A percentile compares a stretch with the other conserved stretches of the same genome.
Conservation (phyloP, 176 grass and related monocot species). For the Eragrostis curvula region DNA sequence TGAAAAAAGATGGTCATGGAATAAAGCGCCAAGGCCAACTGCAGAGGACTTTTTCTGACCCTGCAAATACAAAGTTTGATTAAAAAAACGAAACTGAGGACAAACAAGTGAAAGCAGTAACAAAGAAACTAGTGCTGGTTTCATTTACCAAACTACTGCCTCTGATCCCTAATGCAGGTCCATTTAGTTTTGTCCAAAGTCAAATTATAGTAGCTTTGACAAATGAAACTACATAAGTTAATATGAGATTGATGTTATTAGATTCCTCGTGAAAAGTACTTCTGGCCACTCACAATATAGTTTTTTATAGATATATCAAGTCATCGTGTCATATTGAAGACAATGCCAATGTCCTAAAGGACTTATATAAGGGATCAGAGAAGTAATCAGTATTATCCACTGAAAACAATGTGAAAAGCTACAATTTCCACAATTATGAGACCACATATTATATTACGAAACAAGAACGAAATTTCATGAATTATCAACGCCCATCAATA, state of each 20-base stretch:
- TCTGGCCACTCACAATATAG: background rate
- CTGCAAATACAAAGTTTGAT: constrained; percentile 65
- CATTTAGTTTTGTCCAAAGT: background rate
- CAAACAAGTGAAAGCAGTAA: constrained; percentile 18
- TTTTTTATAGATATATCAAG: background rate
- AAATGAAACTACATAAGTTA: background rate
- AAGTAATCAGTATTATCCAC: constrained; percentile 11
- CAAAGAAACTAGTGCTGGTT: background rate
- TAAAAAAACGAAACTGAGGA: constrained; percentile 19
- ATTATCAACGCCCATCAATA: background rate
- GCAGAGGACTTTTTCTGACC: constrained; percentile 62
- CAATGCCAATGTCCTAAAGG: background rate
- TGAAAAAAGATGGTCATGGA: constrained; percentile 95
- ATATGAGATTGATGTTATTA: background rate
- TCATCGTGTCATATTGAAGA: background rate
- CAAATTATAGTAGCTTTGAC: background rate
- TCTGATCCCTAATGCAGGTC: no score
- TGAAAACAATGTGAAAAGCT: background rate
- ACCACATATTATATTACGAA: constrained; percentile 3
- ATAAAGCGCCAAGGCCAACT: constrained; percentile 65
- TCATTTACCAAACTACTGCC: background rate
- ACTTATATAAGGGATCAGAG: background rate
- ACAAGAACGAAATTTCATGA: background rate
- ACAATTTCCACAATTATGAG: background rate
- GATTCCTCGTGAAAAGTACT: background rate